Conservation (phyloP, 768 basidiomycete genomes). For the Psilocybe azurescens region DNA sequence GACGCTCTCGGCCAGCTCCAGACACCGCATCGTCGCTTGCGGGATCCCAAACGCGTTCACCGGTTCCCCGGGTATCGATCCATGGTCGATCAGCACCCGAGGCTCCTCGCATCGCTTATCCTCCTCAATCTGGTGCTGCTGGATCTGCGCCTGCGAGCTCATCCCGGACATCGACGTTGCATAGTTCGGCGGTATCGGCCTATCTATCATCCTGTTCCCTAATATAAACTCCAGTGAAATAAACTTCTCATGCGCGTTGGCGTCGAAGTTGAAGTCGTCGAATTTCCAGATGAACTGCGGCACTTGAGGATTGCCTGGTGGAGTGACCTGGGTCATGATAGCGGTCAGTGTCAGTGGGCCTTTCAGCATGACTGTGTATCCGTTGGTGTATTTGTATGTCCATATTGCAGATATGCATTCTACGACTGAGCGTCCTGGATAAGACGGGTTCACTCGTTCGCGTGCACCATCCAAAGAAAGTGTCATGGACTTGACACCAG, state of each 20-base stretch:
- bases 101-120: constrained; percentile 74
- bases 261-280: constrained; percentile 77
- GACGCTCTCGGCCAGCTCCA: constrained; percentile 88
- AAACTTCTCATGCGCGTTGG: constrained; percentile 74
- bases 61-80: constrained; percentile 78
- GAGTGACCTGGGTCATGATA: constrained; percentile 36
- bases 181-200: constrained; percentile 38
- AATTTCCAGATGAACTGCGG: constrained; percentile 58
- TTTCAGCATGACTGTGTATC: constrained; percentile 77
- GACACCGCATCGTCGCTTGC: constrained; percentile 87
- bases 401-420: constrained; percentile 79
- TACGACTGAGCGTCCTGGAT: constrained; percentile 56
- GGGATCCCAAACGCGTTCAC: constrained; percentile 90
- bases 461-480: constrained; percentile 79
- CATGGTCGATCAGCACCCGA: constrained; percentile 60
- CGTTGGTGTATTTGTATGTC: constrained; percentile 83
- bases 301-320: constrained; percentile 26
- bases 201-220: constrained; percentile 51
- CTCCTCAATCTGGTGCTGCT: constrained; percentile 45
- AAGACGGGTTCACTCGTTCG: constrained; percentile 56
- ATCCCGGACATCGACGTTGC: constrained; percentile 21
- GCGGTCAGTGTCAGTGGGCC: constrained; percentile 78
- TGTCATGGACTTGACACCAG: constrained; percentile 85
- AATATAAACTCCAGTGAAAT: constrained; percentile 68
- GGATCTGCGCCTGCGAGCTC: constrained; percentile 1